Evolutionary conservation across 176 grass and related monocot species (phyloP).

Genomic region (Oryza australiensis): DNA sequence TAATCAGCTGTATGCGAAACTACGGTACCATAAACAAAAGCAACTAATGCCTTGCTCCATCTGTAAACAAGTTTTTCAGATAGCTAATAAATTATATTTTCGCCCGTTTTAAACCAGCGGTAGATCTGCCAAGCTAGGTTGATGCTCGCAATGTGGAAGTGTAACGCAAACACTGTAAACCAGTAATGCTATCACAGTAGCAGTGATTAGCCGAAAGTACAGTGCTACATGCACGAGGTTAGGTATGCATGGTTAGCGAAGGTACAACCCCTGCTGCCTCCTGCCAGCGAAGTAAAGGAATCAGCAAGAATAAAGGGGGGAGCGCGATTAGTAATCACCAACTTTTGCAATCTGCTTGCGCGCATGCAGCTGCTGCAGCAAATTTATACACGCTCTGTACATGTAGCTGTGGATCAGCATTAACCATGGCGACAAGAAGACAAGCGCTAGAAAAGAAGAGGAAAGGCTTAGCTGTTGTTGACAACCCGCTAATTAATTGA

Average conservation of each 20-base stretch:
- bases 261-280: constrained; percentile 15
- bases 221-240: neutral
- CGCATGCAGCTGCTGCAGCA: constrained; percentile 15
- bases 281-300: constrained; percentile 20
- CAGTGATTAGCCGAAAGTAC: neutral
- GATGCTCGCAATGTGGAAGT: neutral
- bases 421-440: constrained; percentile 25
- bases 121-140: neutral
- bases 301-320: constrained; percentile 32
- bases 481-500: neutral
- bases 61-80: neutral
- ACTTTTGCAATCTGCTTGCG: constrained; percentile 23
- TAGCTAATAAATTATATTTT: neutral
- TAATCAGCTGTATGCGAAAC: too few species aligned
- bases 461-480: neutral
- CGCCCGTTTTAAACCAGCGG: neutral
- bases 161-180: neutral
- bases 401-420: constrained; percentile 32
- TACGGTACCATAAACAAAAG: neutral
- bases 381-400: constrained; percentile 30
- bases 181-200: neutral
- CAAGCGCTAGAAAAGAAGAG: constrained; percentile 18
- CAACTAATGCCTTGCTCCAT: neutral
- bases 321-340: constrained; percentile 5
- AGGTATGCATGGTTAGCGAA: neutral